These are phyloP conservation scores for Gossypium australe DNA, from an alignment of 345 rosid species.

Conservation along the genomic window DNA sequence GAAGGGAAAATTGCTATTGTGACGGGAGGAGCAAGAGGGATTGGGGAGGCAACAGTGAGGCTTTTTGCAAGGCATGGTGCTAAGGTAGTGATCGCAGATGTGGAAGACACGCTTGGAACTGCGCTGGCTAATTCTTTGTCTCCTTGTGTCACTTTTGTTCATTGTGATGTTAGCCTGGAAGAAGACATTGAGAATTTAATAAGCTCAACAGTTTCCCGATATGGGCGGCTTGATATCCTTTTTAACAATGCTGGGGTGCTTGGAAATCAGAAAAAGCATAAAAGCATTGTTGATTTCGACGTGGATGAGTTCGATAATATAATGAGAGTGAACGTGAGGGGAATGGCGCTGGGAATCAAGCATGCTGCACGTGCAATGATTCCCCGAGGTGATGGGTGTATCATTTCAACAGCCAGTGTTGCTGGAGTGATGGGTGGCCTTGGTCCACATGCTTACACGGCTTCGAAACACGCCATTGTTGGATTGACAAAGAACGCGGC, in stretches of 20 bases:
- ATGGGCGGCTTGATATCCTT: constrained; percentile 51
- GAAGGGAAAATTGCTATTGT: constrained; percentile 74
- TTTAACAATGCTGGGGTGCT: constrained; percentile 87
- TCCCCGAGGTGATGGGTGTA: neutral
- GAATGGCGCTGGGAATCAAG: constrained; percentile 35
- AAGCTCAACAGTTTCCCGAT: constrained; percentile 41
- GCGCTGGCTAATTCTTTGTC: constrained; percentile 41
- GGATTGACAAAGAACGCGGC: constrained; percentile 18
- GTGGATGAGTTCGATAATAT: constrained; percentile 56
- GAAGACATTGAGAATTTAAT: constrained; percentile 53
- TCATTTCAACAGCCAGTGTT: constrained; percentile 13
- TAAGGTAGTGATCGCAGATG: constrained; percentile 67
- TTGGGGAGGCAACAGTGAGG: constrained; percentile 66
- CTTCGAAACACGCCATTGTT: constrained; percentile 19
- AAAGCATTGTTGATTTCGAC: constrained; percentile 67
- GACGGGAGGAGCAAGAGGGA: constrained; percentile 84
- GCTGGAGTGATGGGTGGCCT: neutral
- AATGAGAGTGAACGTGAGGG: constrained; percentile 67
- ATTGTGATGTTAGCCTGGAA: constrained; percentile 65
- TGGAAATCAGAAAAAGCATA: constrained; percentile 55
- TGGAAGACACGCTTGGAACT: constrained; percentile 47
- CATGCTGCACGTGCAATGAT: constrained; percentile 23
- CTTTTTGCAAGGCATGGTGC: constrained; percentile 74
- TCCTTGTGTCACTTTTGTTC: constrained; percentile 47
- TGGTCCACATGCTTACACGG: neutral